These are phyloP conservation scores for Byssothecium circinans DNA, from an alignment of 2,329 filamentous ascomycete species.

Conservation along the genomic window DNA sequence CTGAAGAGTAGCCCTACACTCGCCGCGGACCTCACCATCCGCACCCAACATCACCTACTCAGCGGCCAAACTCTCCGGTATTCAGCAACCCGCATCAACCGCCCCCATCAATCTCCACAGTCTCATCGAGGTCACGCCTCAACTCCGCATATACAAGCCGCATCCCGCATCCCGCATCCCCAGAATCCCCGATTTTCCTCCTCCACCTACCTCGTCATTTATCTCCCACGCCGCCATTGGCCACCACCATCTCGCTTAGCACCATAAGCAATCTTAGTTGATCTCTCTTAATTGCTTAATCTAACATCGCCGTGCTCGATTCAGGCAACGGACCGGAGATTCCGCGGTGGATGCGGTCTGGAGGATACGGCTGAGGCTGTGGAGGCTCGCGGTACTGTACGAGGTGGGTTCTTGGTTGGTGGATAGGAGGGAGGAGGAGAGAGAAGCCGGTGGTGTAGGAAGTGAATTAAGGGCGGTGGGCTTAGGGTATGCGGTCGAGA, in stretches of 20 bases:
- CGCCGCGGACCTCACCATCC: not conserved
- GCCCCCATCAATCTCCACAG: conserved; percentile 3
- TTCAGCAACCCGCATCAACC: not conserved
- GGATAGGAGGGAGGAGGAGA: conserved; percentile 12
- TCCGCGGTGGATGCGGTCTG: conserved; percentile 17
- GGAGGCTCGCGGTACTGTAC: conserved; percentile 13
- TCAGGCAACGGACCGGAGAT: conserved; percentile 11
- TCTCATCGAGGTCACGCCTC: conserved; percentile 5
- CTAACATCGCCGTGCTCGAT: conserved; percentile 14
- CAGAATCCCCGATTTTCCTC: conserved; percentile 1
- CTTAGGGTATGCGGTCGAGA: too few species aligned
- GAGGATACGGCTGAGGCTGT: not conserved
- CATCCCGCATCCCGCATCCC: not conserved
- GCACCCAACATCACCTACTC: not conserved
- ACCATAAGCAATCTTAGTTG: conserved; percentile 20
- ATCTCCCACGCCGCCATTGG: conserved; percentile 21
- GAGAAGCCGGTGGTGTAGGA: not conserved
- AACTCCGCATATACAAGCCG: conserved; percentile 1
- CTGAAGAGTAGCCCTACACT: too few species aligned
- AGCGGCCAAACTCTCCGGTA: not conserved
- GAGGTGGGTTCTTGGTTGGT: conserved; percentile 17
- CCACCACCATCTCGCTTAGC: conserved; percentile 22
- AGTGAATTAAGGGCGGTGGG: not conserved
- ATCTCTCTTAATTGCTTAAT: conserved; percentile 33
- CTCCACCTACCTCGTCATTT: conserved; percentile 9